Evolutionary conservation across 768 basidiomycete genomes (phyloP).

Genomic region (Auricularia auricula-judae): DNA sequence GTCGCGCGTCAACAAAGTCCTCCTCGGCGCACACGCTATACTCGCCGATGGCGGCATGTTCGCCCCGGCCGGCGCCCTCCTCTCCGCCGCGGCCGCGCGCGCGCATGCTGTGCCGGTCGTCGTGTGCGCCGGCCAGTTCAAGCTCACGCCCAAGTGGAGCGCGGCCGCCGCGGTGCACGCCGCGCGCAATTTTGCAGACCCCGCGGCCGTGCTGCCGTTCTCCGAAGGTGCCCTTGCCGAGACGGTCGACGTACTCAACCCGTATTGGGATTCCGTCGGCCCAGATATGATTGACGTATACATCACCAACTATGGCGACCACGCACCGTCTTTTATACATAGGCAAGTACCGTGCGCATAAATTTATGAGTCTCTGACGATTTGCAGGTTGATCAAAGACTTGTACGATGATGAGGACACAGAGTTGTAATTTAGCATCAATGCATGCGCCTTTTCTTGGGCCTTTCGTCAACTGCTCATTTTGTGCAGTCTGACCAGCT

Average conservation of each 20-base stretch:
- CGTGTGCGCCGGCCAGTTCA: conserved; percentile 92
- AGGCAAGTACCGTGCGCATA: conserved; percentile 31
- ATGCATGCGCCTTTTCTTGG: no score
- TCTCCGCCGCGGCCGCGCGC: conserved; percentile 78
- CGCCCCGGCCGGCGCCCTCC: conserved; percentile 72
- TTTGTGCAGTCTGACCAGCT: no score
- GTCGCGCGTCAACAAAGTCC: conserved; percentile 94
- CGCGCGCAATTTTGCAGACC: conserved; percentile 68
- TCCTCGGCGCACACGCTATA: conserved; percentile 90
- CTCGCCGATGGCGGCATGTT: conserved; percentile 96
- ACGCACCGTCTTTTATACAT: conserved; percentile 90
- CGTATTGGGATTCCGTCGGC: conserved; percentile 92
- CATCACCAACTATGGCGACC: conserved; percentile 96
- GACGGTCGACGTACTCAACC: conserved; percentile 86
- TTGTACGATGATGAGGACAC: conserved; percentile 93
- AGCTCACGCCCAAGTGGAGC: conserved; percentile 87
- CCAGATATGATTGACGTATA: conserved; percentile 89
- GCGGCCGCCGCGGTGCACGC: conserved; percentile 70
- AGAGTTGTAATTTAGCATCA: conserved; percentile 38
- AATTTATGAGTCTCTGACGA: conserved; percentile 5
- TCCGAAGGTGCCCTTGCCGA: conserved; percentile 72
- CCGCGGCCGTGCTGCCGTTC: conserved; percentile 56
- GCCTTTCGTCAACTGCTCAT: no score
- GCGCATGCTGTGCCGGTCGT: conserved; percentile 88
- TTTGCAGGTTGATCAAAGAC: conserved; percentile 71